Conservation (phyloP, 768 basidiomycete species). For the Tylopilus intermedius region DNA sequence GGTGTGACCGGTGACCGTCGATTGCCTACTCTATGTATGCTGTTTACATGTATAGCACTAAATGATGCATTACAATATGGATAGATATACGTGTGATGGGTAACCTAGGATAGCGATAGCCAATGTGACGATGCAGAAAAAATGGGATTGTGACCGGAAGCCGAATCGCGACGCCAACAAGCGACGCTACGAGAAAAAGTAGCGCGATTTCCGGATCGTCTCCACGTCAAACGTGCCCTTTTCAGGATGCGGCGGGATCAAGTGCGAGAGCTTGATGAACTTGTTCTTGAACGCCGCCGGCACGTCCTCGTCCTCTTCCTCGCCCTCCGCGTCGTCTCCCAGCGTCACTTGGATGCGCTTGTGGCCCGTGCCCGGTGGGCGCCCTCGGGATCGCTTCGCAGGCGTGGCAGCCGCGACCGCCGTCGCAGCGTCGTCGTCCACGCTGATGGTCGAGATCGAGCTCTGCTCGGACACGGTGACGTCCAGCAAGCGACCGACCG, state of each 20-base stretch:
- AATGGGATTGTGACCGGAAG: no score
- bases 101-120: not conserved
- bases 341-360: constrained; percentile 12
- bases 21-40: constrained; percentile 12
- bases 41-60: constrained; percentile 10
- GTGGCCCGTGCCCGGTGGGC: constrained; percentile 18
- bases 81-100: constrained; percentile 8
- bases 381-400: constrained; percentile 16
- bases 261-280: constrained; percentile 69
- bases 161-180: no score
- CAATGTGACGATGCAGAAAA: not conserved
- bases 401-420: not conserved
- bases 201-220: constrained; percentile 72
- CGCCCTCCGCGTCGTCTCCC: constrained; percentile 1
- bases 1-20: not conserved
- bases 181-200: constrained; percentile 81
- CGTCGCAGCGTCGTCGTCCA: constrained; percentile 1
- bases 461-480: constrained; percentile 35
- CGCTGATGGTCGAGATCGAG: constrained; percentile 25
- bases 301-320: constrained; percentile 19
- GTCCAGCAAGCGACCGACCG: constrained; percentile 33
- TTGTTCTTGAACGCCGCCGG: constrained; percentile 38
- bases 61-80: constrained; percentile 12
- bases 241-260: constrained; percentile 77
- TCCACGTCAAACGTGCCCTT: constrained; percentile 85